Conservation (phyloP, 176 grass and related monocot species). For the Tuctoria greenei region DNA sequence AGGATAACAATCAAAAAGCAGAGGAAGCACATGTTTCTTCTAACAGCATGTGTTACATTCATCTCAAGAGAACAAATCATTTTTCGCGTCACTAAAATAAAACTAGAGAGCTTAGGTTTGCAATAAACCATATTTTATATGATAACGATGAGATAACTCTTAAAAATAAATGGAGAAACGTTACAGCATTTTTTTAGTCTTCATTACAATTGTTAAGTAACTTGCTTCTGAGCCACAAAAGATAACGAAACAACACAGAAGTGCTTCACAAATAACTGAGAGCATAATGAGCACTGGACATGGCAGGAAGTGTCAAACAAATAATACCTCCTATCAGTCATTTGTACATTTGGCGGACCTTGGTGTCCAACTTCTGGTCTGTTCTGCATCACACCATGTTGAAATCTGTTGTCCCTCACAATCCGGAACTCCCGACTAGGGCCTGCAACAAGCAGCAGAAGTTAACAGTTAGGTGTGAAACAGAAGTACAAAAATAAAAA, state of each 20-base stretch:
- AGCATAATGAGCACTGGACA: background rate
- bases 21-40: background rate
- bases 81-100: background rate
- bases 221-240: background rate
- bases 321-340: conserved; percentile 56
- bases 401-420: conserved; percentile 70
- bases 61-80: background rate
- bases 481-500: background rate
- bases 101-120: background rate
- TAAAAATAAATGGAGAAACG: background rate
- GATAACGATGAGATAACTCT: background rate
- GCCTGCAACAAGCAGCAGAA: conserved; percentile 48
- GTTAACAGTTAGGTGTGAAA: conserved; percentile 9
- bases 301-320: background rate
- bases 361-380: conserved; percentile 34
- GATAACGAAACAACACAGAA: conserved; percentile 4
- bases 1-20: no score
- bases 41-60: background rate
- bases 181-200: background rate
- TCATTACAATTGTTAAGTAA: background rate
- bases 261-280: conserved; percentile 7
- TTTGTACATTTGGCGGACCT: conserved; percentile 36
- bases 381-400: conserved; percentile 37
- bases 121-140: background rate
- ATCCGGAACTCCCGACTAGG: conserved; percentile 61